Evolutionary conservation across 2,329 filamentous ascomycete genomes (phyloP), one percentile per base, ranked within the genome.

Genomic region (Trichophyton rubrum): DNA sequence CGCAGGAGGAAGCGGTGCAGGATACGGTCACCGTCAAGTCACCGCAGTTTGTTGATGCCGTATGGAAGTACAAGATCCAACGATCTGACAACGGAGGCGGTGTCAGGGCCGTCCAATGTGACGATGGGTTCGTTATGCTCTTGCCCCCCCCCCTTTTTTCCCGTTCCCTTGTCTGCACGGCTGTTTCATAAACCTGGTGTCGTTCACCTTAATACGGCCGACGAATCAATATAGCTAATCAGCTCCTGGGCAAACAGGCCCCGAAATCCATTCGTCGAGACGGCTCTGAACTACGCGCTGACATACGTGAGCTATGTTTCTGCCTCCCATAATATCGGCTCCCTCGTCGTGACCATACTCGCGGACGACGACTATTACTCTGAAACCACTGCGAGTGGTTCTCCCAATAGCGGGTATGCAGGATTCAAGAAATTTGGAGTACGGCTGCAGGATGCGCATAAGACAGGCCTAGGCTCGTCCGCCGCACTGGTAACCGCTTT

Each of bases 291-390:
- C 74, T 97, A 95, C 77, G 88, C 84, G 60, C 82, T 97, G 67
- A 93, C 87, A 60, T 96, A 96, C 89, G 72, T 80, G 73, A 69
- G 74, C 72, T 70, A 76, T 74, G 66, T 76, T 66, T 65, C 75
- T 72, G 79, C 71, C 71, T 76, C 74, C 3, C 70, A 81, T 75
- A 69, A 84, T 57, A 72, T 93, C 69, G 80, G 80, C 13, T 83
- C 90, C 3, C 77, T 87, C 33, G 84, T 84, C 13, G 83, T 97
- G 72, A 90, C 88, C 63, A 92, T 99, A 71, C 82, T 97, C 40
- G 92, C 93, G 62, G 90, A 96, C 75, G 91, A 93, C 70, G 89
- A 95, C 77, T 99, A 99, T 81, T 99, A 97, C 78, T 96, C 93
- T 3, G 84, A 86, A 62, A 80, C 85, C 2, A 71, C 77, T 27